Evolutionary conservation across 1,284 basidiomycete genomes (phyloP), one percentile per base, ranked within the genome.

Genomic region (Pyrrhoderma lamaoense): DNA sequence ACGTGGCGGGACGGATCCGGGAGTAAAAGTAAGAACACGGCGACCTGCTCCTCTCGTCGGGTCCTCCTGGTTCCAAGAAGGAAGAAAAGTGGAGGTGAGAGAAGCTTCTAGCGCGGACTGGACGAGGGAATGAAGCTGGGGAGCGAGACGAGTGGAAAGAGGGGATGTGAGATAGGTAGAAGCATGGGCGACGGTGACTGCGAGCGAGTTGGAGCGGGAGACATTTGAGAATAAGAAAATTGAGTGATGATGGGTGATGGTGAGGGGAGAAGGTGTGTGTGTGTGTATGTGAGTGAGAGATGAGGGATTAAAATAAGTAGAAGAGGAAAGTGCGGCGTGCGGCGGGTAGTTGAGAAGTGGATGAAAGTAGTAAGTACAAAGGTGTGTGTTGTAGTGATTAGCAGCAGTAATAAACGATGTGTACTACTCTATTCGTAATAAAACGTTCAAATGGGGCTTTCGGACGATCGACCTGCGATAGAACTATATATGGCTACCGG

Each of bases 11-110:
- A 79, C 70, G 57, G 75, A 74, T 55, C 65, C 62, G n/a, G 84
- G 83, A 1, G 85, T 80, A 49, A 89, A 74, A 52, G 81, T 75
- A 59, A 89, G 78, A 69, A 80, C 84, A 59, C 86, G 83, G 55
- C 80, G 80, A 48, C 79, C 79, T 21, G 83, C 83, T 45, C 82
- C 79, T 55, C 75, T 74, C 40, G 79, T 69, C 38, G 85, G 84
- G 47, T 85, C 77, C 16, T 70, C 66, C 4, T 76, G 73, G 39
- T 67, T 67, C 86, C 86, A 89, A 22, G 38, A 40, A 35, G 80
- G 64, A 21, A 79, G 76, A 62, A 77, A 87, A 56, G 80, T 73
- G 39, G 82, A 73, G 21, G 73, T 78, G 60, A 89, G 74, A 70
- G 82, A 84, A 37, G 77, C 74, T 68, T 86, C 79, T 56, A 89